Conservation (phyloP, 306 rosid genomes). For the Casuarina cunninghamiana region DNA sequence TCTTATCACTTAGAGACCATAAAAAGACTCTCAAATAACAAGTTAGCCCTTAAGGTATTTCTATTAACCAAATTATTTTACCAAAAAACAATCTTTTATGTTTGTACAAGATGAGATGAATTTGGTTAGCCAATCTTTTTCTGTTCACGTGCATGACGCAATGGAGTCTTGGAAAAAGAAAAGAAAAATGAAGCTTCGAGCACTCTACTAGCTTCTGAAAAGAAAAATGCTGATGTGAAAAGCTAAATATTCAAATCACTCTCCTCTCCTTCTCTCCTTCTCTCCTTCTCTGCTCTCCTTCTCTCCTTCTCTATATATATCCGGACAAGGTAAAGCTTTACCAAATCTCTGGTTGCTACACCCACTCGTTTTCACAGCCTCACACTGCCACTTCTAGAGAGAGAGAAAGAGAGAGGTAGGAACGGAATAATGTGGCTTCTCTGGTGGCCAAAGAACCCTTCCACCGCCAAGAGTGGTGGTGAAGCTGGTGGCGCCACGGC, state of each 20-base stretch:
- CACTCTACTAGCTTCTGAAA: no score
- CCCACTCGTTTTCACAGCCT: not conserved
- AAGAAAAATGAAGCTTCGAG: no score
- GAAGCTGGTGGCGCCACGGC: not conserved
- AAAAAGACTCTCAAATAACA: no score
- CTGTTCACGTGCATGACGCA: not conserved
- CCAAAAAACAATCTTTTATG: no score
- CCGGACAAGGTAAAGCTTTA: not conserved
- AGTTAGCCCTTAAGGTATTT: no score
- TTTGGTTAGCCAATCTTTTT: not conserved
- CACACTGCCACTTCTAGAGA: not conserved
- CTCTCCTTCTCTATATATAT: not conserved
- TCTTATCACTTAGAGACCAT: no score
- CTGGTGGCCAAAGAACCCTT: conserved; percentile 14
- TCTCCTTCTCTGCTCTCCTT: no score
- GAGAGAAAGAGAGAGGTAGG: not conserved
- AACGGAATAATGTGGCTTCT: not conserved
- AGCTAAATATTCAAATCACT: not conserved
- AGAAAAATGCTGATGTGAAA: no score
- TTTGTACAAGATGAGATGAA: no score
- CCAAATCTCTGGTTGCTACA: not conserved
- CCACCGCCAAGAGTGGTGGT: conserved; percentile 1
- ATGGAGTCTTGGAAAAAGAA: no score
- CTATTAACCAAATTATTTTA: no score
- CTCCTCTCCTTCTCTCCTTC: not conserved